These are phyloP conservation scores for Penicillium nordicum DNA, from an alignment of 2,329 filamentous ascomycete genomes.

Conservation along the genomic window DNA sequence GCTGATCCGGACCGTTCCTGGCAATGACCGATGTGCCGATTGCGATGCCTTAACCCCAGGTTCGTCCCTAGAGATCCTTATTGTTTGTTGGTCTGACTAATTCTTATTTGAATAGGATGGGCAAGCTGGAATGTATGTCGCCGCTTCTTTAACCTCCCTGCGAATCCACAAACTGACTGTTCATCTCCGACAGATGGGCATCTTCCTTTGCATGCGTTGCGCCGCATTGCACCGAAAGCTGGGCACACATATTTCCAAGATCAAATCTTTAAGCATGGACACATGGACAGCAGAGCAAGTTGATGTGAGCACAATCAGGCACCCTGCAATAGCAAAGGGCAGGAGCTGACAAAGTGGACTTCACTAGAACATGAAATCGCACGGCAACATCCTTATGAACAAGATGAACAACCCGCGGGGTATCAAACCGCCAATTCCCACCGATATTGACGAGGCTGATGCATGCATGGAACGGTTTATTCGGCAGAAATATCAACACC, in stretches of 20 bases:
- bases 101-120: conserved; percentile 62
- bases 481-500: conserved; percentile 83
- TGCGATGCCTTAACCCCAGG: conserved; percentile 89
- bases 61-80: conserved; percentile 44
- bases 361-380: conserved; percentile 81
- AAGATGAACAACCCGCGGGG: conserved; percentile 84
- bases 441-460: conserved; percentile 90
- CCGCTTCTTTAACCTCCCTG: not conserved
- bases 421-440: conserved; percentile 75
- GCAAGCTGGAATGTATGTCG: conserved; percentile 88
- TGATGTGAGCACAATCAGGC: conserved; percentile 62
- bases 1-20: conserved; percentile 75
- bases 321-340: conserved; percentile 1
- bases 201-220: conserved; percentile 98
- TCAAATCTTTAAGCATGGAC: conserved; percentile 98
- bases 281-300: conserved; percentile 95
- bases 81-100: conserved; percentile 13
- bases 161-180: conserved; percentile 14
- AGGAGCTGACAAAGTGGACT: conserved; percentile 72
- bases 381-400: conserved; percentile 84
- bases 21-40: conserved; percentile 92
- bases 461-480: conserved; percentile 95
- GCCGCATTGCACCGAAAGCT: conserved; percentile 92
- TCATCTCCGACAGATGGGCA: conserved; percentile 63
- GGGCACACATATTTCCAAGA: conserved; percentile 95